Evolutionary conservation across 768 basidiomycete genomes (phyloP).

Genomic region (Agaricus bisporus): DNA sequence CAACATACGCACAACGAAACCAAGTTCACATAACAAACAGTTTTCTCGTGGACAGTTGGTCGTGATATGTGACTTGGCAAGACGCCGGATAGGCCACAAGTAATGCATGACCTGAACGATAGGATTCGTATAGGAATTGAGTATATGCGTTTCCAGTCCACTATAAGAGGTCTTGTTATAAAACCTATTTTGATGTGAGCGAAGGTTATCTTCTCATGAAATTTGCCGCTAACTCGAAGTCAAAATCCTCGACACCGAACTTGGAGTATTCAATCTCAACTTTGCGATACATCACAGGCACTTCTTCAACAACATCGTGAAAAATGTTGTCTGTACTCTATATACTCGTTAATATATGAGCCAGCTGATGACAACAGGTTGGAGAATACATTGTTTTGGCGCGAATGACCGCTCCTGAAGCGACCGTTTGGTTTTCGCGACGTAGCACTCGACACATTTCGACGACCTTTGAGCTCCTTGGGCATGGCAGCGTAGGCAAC

Average conservation of each 20-base stretch:
- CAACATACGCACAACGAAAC: slow-evolving; percentile 92
- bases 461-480: slow-evolving; percentile 74
- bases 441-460: slow-evolving; percentile 63
- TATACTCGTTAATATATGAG: neutral
- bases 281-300: slow-evolving; percentile 80
- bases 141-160: slow-evolving; percentile 93
- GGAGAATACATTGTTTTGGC: slow-evolving; percentile 37
- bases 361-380: neutral
- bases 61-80: slow-evolving; percentile 90
- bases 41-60: slow-evolving; percentile 86
- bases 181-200: slow-evolving; percentile 45
- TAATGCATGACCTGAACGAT: slow-evolving; percentile 90
- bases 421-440: slow-evolving; percentile 55
- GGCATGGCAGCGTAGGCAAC: slow-evolving; percentile 88
- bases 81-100: slow-evolving; percentile 61
- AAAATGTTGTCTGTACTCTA: slow-evolving; percentile 38
- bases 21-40: slow-evolving; percentile 91
- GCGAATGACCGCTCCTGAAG: slow-evolving; percentile 79
- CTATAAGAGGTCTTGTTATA: slow-evolving; percentile 90
- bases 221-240: slow-evolving; percentile 71
- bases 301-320: slow-evolving; percentile 48
- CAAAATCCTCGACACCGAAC: slow-evolving; percentile 98
- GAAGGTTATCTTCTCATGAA: neutral
- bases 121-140: slow-evolving; percentile 95
- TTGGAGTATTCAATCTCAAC: slow-evolving; percentile 99